Evolutionary conservation across 208 protist species (phyloP), one percentile per base, ranked within the genome.

Genomic region (Angomonas deanei): DNA sequence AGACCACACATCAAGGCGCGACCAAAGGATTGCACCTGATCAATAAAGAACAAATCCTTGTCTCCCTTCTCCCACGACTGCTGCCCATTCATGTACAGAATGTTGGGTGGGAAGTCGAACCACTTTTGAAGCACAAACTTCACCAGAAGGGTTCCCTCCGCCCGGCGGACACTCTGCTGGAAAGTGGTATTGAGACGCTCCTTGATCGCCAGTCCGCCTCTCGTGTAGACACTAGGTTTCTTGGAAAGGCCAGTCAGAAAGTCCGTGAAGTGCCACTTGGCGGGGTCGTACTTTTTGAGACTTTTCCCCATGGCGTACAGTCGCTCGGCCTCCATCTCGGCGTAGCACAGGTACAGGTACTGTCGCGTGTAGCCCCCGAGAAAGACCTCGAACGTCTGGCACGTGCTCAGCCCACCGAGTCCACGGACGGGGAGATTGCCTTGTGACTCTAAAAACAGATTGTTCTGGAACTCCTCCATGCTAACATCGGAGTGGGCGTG

Each of bases 401-500:
- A 90, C 59, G 86, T 72, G 64, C 76, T 86, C 36, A 82, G 79
- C 1, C 89, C 89, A 28, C 85, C 86, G 21, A 95, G 71, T 0
- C 89, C 89, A 42, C 89, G 74, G 1, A 88, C 80, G 3, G 89
- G 89, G 28, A 95, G 59, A 74, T 91, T 91, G 6, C 86, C 89
- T 46, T 95, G 80, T 4, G 84, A 66, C 65, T 93, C 89, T 0
- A 89, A 62, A 26, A 76, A 78, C 3, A 95, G 72, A 61, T 91
- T 88, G 56, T 76, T 68, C 63, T 95, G 89, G 52, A 93, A 95
- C 66, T 95, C 85, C 68, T 90, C 75, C 84, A 97, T 91, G 60
- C 80, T 87, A 13, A 92, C 81, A 63, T 97, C 92, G 1, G 88
- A 76, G 73, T 92, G 75, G 0, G 80, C 76, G 69, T 96, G 82